Base-by-base conservation (phyloP, 2,329 filamentous ascomycete species). In the Tolypocladium endophyticum region DNA sequence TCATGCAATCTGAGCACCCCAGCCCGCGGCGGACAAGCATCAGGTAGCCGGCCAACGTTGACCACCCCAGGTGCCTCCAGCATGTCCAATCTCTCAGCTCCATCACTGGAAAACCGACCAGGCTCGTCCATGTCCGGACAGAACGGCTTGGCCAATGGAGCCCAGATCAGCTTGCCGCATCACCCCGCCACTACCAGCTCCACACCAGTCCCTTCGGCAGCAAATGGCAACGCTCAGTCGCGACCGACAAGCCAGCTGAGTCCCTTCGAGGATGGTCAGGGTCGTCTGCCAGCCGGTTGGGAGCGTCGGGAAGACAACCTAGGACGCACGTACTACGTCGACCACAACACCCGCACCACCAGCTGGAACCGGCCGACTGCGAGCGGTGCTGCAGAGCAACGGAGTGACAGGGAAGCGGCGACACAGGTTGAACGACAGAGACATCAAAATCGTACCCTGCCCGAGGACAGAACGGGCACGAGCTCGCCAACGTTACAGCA, bases 201-300 rank as follows among this genome's bases (percentile, higher is more conserved):
- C 23, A 72, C 75, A 16, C 63, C 69, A 14, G 61, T 62, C 9
- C 61, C 65, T 33, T 35, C 62, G n/a, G 63, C 67, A 36, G 58
- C 68, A 56, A 73, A 72, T 65, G 69, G 72, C 36, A 61, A 64
- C 47, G 63, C 64, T 52, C 69, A 68, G 59, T 68, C 69, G 59
- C 77, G 65, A 35, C 74, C 66, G 41, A 64, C 64, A 20, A 76
- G 72, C 59, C 73, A 77, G 59, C 85, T 96, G 70, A 97, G 92
- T 69, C 92, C 93, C 0, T 99, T 99, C 65, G 93, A 97, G 76
- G 94, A 99, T 75, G 86, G 87, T n/a, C 92, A 97, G 70, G 94
- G 94, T 60, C 87, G 93, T 66, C 76, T 99, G 59, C 94, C 94
- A 39, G 87, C 89, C 57, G 94, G 94, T 39, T 99, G 94, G 93